Base-by-base conservation (phyloP, 805 yeast genomes). In the Saccharomycopsis fodiens region DNA sequence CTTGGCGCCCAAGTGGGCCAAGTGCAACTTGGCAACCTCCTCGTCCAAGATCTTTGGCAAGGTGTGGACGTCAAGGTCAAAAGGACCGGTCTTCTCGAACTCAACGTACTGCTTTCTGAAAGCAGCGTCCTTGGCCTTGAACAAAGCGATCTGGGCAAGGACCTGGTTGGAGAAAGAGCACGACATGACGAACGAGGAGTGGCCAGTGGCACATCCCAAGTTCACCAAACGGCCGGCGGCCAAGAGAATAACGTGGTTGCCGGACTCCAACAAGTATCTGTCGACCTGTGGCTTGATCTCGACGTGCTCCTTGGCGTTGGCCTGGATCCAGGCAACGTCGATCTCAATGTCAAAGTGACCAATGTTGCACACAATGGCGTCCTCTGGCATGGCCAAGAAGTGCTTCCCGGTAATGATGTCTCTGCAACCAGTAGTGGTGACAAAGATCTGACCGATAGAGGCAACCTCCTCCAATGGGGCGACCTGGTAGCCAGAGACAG, bases 91-190 rank as follows among this genome's bases (percentile, higher is more conserved):
- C 76, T 85, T 85, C 67, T 85, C 76, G 69, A 93, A 91, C 78
- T 91, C 97, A 54, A 86, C 82, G 72, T 70, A 82, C 67, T 81
- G 68, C 55, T 75, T 60, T 72, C 85, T 83, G 86, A 93, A 91
- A 54, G 65, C 79, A 51, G 67, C 72, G 73, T 91, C 88, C 54
- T 82, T 63, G 62, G 94, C 80, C 71, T 88, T 91, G 94, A 76
- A 91, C 67, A 89, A 75, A 62, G 97, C 97, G 64, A 89, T 91
- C 77, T 91, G 98, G 60, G 98, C 98, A 67, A 91, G 78, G 55
- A 91, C 97, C 78, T 91, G 98, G 85, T 91, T 91, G 61, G 97
- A 86, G 95, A 91, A 91, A 46, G 97, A 93, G 76, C 97, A 93
- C 54, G 97, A 88, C 98, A 91, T 91, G 65, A 91, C 98, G 67